Evolutionary conservation across 1,284 basidiomycete species (phyloP), one percentile per base, ranked within the genome.

Genomic region (Ustilago hordei): DNA sequence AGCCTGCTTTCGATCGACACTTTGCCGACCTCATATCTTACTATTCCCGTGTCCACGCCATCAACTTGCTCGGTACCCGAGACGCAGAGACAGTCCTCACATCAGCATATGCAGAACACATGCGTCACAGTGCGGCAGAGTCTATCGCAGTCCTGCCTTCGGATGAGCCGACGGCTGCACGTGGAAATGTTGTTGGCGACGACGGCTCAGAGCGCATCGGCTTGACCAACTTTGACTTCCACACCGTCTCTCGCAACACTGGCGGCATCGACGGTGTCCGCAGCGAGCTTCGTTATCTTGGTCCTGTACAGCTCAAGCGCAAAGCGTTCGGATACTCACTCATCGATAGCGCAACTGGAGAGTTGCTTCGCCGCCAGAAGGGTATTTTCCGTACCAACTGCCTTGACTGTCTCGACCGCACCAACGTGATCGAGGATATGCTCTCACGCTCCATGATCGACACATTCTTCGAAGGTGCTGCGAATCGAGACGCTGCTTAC

Each of bases 341-440:
- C 43, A 82, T 57, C 28, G 76, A 78, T 96, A 38, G 88, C 89
- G 71, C 89, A 91, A 34, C 89, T 91, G 64, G 67, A 8, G 36
- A 60, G 8, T 13, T 80, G 23, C 32, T 75, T 13, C 39, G 67
- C 28, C 60, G 60, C 8, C 97, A 99, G 85, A 91, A 90, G 61
- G 97, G 97, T 5, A 90, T 95, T 9, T 98, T 99, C 86, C 89
- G 97, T 60, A 93, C 92, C 13, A 99, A 99, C 84, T 99, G 96
- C 85, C 88, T 99, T 55, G 96, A 98, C 86, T 98, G 95, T 86
- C 88, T 98, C 72, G 96, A 98, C 84, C 91, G 97, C 43, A 99
- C 97, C n/a, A 99, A 99, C 85, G 97, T 97, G 77, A 91, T 98
- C 1, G 93, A 98, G 87, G 95, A 98, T 36, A 72, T 82, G 62